A percentile compares a stretch with the other conserved stretches of the same genome.
These are phyloP conservation scores for Eutypa lata DNA, from an alignment of 2,329 filamentous ascomycete genomes.

Conservation along the genomic window DNA sequence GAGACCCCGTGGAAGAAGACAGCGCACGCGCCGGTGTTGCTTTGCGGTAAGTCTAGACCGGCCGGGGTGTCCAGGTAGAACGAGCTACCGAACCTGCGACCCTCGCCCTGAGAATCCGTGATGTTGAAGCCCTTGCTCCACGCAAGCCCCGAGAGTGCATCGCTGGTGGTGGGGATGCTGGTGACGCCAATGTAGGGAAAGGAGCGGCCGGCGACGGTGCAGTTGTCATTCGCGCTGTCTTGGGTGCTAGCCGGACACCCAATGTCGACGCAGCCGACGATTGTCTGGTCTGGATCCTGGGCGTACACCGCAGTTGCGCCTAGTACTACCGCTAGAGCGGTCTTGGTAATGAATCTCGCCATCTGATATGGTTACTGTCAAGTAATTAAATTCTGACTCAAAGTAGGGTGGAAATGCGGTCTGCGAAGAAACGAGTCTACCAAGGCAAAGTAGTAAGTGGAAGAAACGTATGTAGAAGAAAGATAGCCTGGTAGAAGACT, in stretches of 20 bases:
- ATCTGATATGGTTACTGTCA: neutral
- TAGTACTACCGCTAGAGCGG: neutral
- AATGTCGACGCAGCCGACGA: slow-evolving; percentile 21
- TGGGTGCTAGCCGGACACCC: slow-evolving; percentile 12
- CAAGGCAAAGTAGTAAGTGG: no score
- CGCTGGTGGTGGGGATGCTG: slow-evolving; percentile 6
- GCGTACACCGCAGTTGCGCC: slow-evolving; percentile 3
- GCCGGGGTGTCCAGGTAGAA: slow-evolving; percentile 18
- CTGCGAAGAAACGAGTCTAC: no score
- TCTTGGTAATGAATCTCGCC: neutral
- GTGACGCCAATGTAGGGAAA: slow-evolving; percentile 16
- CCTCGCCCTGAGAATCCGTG: neutral
- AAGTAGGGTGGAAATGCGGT: no score
- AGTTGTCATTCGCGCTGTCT: slow-evolving; percentile 15
- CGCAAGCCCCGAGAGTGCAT: slow-evolving; percentile 13
- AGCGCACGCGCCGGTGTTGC: slow-evolving; percentile 15
- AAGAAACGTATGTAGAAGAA: no score
- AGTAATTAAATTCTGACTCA: no score
- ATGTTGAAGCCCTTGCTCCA: slow-evolving; percentile 20
- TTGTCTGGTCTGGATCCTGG: slow-evolving; percentile 17
- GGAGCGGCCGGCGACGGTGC: slow-evolving; percentile 16
- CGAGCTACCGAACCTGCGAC: slow-evolving; percentile 10
- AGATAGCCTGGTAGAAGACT: no score
- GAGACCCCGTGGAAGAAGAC: slow-evolving; percentile 16
- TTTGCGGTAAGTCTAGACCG: slow-evolving; percentile 1